Evolutionary conservation across 192 early-diverging fungal genomes (phyloP), one percentile per base, ranked within the genome.

Genomic region (Coemansia sp.): DNA sequence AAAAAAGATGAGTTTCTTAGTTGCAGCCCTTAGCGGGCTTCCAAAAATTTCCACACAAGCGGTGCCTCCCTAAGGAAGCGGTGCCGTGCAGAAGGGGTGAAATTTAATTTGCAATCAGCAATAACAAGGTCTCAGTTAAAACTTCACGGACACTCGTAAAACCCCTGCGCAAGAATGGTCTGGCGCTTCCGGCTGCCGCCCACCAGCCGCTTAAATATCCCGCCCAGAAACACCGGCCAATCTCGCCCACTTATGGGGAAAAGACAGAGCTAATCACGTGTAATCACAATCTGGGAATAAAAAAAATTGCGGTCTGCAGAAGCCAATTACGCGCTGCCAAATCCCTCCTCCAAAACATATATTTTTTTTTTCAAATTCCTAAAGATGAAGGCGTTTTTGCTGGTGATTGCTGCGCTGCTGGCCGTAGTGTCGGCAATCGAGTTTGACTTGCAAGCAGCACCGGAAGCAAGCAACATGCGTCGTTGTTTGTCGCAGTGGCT

Each of bases 401-500:
- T 69, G 40, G 54, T 54, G 8, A 21, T 62, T 53, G 48, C 56
- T 20, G 49, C 55, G 37, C 44, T 53, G 23, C 21, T 53, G 23
- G 41, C 55, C 16, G 41, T 53, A n/a, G 40, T 36, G 15, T 31
- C 59, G 11, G 90, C 87, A 32, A 66, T 93, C 54, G 90, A 92
- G 67, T 96, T 96, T 64, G 89, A 93, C 44, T 64, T 96, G 37
- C 37, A 58, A 6, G 89, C 85, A 15, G 47, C 79, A 11, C 54
- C 73, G 3, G 70, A 81, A 8, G 56, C 53, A 4, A 61, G 51
- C 15, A 64, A 67, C 8, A 52, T 34, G 6, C 78, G 82, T 36
- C 76, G 79, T 49, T 96, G 93, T 54, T 61, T 96, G 50, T 85
- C 85, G n/a, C 88, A 91, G 53, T 90, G 82, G 76, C 84, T 92